Base-by-base conservation (phyloP, 495 filamentous ascomycete genomes). In the Umbilicaria muhlenbergii region DNA sequence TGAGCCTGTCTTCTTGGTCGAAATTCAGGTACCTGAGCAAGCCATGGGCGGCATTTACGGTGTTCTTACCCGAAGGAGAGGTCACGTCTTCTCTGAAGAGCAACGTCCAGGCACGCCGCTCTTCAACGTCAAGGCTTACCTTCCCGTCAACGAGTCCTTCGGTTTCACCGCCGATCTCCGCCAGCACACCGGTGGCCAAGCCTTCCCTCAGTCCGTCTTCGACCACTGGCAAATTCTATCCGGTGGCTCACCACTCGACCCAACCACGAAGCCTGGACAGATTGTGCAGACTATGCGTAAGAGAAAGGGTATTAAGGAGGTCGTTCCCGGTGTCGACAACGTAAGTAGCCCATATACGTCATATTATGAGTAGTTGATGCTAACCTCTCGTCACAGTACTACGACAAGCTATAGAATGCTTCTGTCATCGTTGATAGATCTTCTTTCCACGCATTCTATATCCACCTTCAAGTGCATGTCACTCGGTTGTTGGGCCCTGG, bases 41-140 rank as follows among this genome's bases (percentile, higher is more conserved):
- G 91, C 91, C 61, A 96, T 96, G 91, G 91, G 91, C 73, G 92
- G 92, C 74, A 94, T 99, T 68, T 99, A 99, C 67, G 91, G 91
- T 80, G 91, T 96, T 63, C 83, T 99, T 52, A 95, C 92, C 70
- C 85, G 91, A 60, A 73, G 89, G 59, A 77, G 91, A 80, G 91
- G 91, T 75, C 89, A 96, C 80, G 91, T 99, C 69, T 96, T 96
- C 79, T 69, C 73, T 55, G 91, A 99, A 74, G 84, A 91, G 73
- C 91, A 99, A 75, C 86, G 91, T 54, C 83, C 88, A 49, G 91
- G 91, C 63, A 99, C 92, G 62, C 92, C 92, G 68, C 83, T 99
- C 39, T 96, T 96, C 83, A 96, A 80, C 68, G 81, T 99, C 75
- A 96, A 96, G 81, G 87, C 91, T 50, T 99, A 95, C 73, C 73